Base-by-base conservation (phyloP, 2,329 filamentous ascomycete species). In the Sporothrix pseudoabietina region DNA sequence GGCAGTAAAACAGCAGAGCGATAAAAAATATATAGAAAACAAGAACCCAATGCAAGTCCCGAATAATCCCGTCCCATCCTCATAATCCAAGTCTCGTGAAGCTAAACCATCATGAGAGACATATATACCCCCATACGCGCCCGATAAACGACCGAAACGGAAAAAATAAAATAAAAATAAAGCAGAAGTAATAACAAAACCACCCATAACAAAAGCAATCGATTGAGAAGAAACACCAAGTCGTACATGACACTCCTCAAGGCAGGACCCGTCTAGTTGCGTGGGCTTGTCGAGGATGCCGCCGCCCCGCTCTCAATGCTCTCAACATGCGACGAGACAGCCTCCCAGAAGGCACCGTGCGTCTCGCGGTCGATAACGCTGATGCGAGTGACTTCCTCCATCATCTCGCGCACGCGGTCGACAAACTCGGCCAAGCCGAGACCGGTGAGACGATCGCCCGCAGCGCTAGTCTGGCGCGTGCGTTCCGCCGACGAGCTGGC, bases 341-440 rank as follows among this genome's bases (percentile, higher is more conserved):
- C 82, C 80, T 93, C 91, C 85, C 92, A 94, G 90, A 91, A 93
- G 59, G 82, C 78, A 14, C 88, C 88, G 80, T 94, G 92, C 8
- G 88, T 86, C 75, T 88, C 89, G 75, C 90, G 86, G 79, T 94
- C 92, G 5, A 94, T 89, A 4, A 83, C 83, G 16, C 90, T 89
- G 3, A 94, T 86, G 78, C 87, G 87, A 57, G 87, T 86, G 74
- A 94, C 82, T 78, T 90, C 85, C 47, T 93, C 91, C 8, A 92
- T 89, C 77, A 94, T 90, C 68, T 89, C 88, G 44, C 90, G 85
- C 16, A 94, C 89, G 74, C 87, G 88, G 39, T 88, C 87, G 19
- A 91, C 89, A 79, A 94, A 94, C 80, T 94, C 92, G 0, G 90
- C 90, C 73, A 94, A 82, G 0, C 92, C 92, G 22, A 92, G 85